Evolutionary conservation across 495 filamentous ascomycete species (phyloP), one percentile per base, ranked within the genome.

Genomic region (Elasticomyces elasticus): DNA sequence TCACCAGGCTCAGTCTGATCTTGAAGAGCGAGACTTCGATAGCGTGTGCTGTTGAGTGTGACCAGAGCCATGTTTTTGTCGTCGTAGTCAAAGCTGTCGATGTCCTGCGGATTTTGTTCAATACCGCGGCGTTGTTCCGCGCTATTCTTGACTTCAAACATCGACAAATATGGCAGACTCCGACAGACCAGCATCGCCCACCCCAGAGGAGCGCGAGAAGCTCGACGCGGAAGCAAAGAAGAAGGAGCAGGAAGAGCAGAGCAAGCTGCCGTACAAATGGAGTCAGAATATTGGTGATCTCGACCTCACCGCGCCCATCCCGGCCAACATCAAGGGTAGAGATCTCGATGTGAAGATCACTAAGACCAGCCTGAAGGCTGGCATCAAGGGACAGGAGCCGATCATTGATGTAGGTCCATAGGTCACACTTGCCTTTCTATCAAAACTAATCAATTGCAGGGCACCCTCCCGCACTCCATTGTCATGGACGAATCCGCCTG

Each of bases 201-300:
- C 69, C 23, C 64, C 69, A 15, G 62, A 64, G 41, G 85, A 89
- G 53, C 76, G 79, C 28, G 80, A 84, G 55, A 77, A 78, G 52
- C 72, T 69, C 38, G 82, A 85, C 68, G 75, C 67, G 9, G 76
- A 79, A 57, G 70, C 72, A 43, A 77, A 79, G 62, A 69, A 79
- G 52, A 82, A 83, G 66, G 89, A 98, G 69, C 77, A 76, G 27
- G 85, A 81, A 30, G 92, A 97, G 69, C 92, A 98, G 74, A 87
- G 85, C 20, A 77, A 83, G 38, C 83, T 98, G 10, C 92, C 92
- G 3, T 98, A 98, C 82, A 89, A 92, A 72, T 98, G 92, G 92
- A 86, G 79, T 1, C 92, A 98, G 70, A 89, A 84, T n/a, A 96
- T 98, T 69, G 75, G 78, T 55, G 94, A 97, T 60, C 71, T 96